Conservation (phyloP, 352 stramenopile genomes). For the Phytopythium vexans region DNA sequence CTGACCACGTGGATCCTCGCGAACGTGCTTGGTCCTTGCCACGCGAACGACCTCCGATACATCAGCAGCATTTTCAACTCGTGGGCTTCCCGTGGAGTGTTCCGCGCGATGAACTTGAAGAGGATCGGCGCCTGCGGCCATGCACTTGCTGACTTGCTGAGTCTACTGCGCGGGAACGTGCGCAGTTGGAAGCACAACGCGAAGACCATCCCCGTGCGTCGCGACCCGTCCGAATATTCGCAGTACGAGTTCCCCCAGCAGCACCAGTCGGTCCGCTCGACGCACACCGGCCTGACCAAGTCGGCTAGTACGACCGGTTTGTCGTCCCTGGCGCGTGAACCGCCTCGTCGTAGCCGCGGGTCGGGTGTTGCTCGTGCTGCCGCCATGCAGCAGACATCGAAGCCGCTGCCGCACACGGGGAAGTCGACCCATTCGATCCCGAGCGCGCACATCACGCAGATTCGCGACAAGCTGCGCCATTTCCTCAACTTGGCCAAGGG, state of each 20-base stretch:
- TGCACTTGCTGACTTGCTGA: slow-evolving; percentile 70
- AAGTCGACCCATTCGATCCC: slow-evolving; percentile 76
- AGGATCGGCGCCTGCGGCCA: slow-evolving; percentile 61
- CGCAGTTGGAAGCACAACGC: slow-evolving; percentile 71
- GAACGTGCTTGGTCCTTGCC: slow-evolving; percentile 92
- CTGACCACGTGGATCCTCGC: slow-evolving; percentile 94
- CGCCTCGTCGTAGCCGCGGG: slow-evolving; percentile 74
- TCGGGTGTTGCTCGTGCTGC: slow-evolving; percentile 80
- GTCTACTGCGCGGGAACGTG: slow-evolving; percentile 64
- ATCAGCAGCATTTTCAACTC: slow-evolving; percentile 85
- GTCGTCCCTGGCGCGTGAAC: slow-evolving; percentile 65
- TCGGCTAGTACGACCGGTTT: slow-evolving; percentile 86
- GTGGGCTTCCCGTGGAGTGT: slow-evolving; percentile 75
- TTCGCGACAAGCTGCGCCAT: slow-evolving; percentile 93
- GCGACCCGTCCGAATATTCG: slow-evolving; percentile 80
- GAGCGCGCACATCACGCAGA: slow-evolving; percentile 82
- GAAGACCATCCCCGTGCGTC: slow-evolving; percentile 81
- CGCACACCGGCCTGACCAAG: slow-evolving; percentile 65
- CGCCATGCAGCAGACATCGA: slow-evolving; percentile 72
- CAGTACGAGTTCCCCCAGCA: slow-evolving; percentile 82
- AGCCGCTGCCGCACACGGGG: slow-evolving; percentile 48
- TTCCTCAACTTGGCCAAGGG: slow-evolving; percentile 93
- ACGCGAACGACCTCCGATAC: slow-evolving; percentile 93
- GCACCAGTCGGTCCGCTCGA: slow-evolving; percentile 31
- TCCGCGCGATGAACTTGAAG: slow-evolving; percentile 73